phyloP scores from a whole-genome alignment of 2,329 filamentous ascomycete species.

The Fusarium circinatum region DNA sequence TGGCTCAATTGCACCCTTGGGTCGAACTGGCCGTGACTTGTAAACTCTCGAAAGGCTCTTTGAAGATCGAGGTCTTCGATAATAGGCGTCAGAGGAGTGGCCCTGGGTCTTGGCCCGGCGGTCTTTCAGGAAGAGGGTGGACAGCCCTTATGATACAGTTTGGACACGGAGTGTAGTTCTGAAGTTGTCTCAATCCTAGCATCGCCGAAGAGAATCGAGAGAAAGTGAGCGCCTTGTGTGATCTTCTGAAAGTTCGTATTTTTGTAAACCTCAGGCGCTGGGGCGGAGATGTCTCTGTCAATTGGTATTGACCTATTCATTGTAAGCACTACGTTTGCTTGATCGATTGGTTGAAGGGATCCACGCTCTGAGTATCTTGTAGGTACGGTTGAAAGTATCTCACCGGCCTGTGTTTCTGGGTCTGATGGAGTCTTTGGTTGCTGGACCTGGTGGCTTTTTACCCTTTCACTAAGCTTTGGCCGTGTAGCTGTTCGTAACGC shows the following conservation, averaged over 20 bases:
- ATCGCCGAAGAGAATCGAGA: neutral
- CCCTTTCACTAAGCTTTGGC: neutral
- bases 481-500: too few species aligned
- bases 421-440: too few species aligned
- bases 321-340: too few species aligned
- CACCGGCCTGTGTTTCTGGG: too few species aligned
- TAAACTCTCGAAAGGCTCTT: too few species aligned
- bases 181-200: neutral
- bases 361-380: too few species aligned
- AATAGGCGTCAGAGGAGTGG: neutral
- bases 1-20: neutral
- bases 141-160: neutral
- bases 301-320: neutral
- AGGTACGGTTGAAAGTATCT: too few species aligned
- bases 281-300: neutral
- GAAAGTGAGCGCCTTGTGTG: neutral
- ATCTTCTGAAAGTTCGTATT: neutral
- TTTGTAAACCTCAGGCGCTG: too few species aligned
- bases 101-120: too few species aligned
- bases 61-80: neutral
- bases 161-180: neutral
- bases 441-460: neutral
- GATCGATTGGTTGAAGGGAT: too few species aligned
- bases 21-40: neutral
- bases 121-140: neutral